These are phyloP conservation scores for Curvularia lunata DNA, from an alignment of 2,329 filamentous ascomycete species.

Conservation along the genomic window DNA sequence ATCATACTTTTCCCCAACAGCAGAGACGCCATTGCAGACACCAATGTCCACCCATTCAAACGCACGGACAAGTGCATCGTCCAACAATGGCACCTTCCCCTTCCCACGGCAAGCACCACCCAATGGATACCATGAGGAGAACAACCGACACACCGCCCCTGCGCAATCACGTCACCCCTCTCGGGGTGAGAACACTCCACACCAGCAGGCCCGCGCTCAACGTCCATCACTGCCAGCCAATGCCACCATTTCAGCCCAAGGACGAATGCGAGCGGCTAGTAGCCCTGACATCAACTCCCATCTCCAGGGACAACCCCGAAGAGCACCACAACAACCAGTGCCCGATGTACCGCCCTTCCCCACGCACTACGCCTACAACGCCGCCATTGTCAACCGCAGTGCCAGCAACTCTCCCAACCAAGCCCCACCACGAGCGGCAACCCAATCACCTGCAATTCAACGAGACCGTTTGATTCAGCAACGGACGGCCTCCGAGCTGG, in stretches of 20 bases:
- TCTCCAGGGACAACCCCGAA: slow-evolving; percentile 63
- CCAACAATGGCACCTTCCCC: slow-evolving; percentile 74
- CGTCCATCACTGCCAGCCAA: slow-evolving; percentile 81
- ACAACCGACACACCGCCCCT: slow-evolving; percentile 85
- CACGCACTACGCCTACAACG: slow-evolving; percentile 63
- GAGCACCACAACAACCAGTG: slow-evolving; percentile 49
- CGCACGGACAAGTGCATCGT: slow-evolving; percentile 72
- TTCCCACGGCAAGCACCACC: slow-evolving; percentile 78
- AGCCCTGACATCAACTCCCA: slow-evolving; percentile 85
- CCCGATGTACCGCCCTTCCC: slow-evolving; percentile 62
- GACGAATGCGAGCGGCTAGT: slow-evolving; percentile 86
- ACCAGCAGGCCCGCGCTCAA: slow-evolving; percentile 69
- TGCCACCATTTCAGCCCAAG: slow-evolving; percentile 54
- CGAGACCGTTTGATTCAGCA: slow-evolving; percentile 61
- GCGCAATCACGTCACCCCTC: slow-evolving; percentile 80
- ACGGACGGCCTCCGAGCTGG: slow-evolving; percentile 43
- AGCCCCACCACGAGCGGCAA: slow-evolving; percentile 72
- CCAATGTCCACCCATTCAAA: slow-evolving; percentile 64
- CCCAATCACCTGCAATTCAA: slow-evolving; percentile 73
- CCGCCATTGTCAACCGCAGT: slow-evolving; percentile 72
- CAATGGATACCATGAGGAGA: slow-evolving; percentile 72
- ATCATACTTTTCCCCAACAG: slow-evolving; percentile 91
- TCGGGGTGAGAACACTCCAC: slow-evolving; percentile 73
- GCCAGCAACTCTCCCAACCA: slow-evolving; percentile 80
- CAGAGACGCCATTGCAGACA: slow-evolving; percentile 81